These are phyloP conservation scores for Candida dendrica DNA, from an alignment of 805 yeast genomes.

Conservation along the genomic window DNA sequence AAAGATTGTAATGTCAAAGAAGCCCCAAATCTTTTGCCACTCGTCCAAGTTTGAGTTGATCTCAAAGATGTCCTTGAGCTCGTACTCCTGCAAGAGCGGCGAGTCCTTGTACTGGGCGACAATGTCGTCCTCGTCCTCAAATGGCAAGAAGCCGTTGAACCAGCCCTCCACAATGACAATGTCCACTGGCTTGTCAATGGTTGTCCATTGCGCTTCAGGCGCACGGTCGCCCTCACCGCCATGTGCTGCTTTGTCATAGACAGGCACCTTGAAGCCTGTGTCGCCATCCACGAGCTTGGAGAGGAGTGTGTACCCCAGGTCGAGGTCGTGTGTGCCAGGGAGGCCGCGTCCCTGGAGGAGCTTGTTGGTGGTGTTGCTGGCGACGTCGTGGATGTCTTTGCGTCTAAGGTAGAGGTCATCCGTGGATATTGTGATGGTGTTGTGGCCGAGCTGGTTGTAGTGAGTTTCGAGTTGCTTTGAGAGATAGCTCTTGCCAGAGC, in stretches of 20 bases:
- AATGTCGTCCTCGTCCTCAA: conserved; percentile 22
- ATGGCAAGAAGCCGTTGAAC: conserved; percentile 72
- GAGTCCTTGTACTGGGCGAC: conserved; percentile 11
- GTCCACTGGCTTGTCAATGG: conserved; percentile 37
- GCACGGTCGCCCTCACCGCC: conserved; percentile 77
- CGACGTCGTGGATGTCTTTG: conserved; percentile 46
- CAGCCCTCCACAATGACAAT: conserved; percentile 86
- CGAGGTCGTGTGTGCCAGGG: conserved; percentile 89
- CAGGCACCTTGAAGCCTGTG: conserved; percentile 40
- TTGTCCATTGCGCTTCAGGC: conserved; percentile 31
- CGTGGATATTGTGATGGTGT: conserved; percentile 50
- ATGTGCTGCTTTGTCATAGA: conserved; percentile 69
- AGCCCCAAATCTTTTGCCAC: conserved; percentile 50
- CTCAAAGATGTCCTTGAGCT: conserved; percentile 19
- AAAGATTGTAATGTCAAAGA: conserved; percentile 54
- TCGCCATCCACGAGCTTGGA: conserved; percentile 20
- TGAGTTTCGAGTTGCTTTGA: conserved; percentile 32
- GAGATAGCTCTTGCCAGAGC: conserved; percentile 66
- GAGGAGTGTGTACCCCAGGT: conserved; percentile 25
- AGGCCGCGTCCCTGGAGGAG: conserved; percentile 76
- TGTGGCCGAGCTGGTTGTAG: conserved; percentile 28
- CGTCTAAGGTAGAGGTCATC: conserved; percentile 82
- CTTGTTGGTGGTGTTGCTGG: conserved; percentile 36
- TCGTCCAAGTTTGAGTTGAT: conserved; percentile 46
- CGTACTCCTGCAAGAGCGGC: conserved; percentile 20